A percentile compares a stretch with the other conserved stretches of the same genome.
These are phyloP conservation scores for Colletotrichum plurivorum DNA, from an alignment of 2,329 filamentous ascomycete species.

Conservation along the genomic window DNA sequence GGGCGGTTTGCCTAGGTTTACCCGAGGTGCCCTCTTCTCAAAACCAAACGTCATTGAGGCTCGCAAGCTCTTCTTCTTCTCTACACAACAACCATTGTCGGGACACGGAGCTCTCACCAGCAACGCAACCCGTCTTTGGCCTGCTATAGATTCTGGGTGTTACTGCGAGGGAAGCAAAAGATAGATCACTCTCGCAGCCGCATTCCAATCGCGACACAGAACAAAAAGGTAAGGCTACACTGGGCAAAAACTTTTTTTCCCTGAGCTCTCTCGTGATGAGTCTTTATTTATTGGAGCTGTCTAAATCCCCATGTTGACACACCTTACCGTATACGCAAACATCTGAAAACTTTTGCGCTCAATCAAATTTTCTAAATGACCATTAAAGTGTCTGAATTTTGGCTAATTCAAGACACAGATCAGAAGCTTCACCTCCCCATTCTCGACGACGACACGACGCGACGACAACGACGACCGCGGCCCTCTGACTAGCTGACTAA, in stretches of 20 bases:
- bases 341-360: slow-evolving; percentile 50
- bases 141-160: neutral
- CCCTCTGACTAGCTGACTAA: slow-evolving; percentile 9
- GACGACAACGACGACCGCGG: slow-evolving; percentile 41
- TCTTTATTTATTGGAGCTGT: slow-evolving; percentile 81
- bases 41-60: slow-evolving; percentile 34
- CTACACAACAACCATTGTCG: slow-evolving; percentile 5
- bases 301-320: slow-evolving; percentile 76
- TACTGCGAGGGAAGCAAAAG: neutral
- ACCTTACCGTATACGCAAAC: slow-evolving; percentile 71
- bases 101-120: slow-evolving; percentile 27
- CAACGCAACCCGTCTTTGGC: slow-evolving; percentile 3
- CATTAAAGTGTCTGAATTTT: slow-evolving; percentile 17
- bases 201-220: neutral
- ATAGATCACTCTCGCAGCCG: neutral
- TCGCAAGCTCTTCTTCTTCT: neutral
- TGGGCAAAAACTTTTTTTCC: slow-evolving; percentile 13
- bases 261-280: slow-evolving; percentile 56
- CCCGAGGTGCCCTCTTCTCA: neutral
- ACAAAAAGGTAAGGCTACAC: slow-evolving; percentile 27
- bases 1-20: too few species aligned
- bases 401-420: slow-evolving; percentile 37
- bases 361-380: neutral
- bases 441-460: slow-evolving; percentile 11
- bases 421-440: slow-evolving; percentile 4